A percentile compares a stretch with the other conserved stretches of the same genome.
phyloP scores from a whole-genome alignment of 805 yeast species.

The Brettanomyces anomalus region DNA sequence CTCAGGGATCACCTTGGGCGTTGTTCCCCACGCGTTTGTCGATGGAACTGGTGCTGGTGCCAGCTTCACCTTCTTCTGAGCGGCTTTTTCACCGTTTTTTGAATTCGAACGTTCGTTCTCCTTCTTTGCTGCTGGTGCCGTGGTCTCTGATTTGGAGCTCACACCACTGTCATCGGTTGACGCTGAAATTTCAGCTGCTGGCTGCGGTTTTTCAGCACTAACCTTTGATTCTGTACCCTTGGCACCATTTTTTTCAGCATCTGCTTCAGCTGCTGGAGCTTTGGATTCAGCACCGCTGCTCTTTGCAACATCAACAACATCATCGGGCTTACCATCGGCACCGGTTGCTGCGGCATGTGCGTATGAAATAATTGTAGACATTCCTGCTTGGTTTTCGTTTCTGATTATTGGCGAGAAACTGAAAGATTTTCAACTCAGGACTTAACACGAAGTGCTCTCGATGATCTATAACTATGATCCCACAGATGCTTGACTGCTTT shows the following conservation, averaged over 20 bases:
- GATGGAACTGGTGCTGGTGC: constrained; percentile 63
- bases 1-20: constrained; percentile 17
- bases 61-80: constrained; percentile 25
- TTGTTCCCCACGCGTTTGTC: constrained; percentile 51
- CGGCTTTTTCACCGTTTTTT: constrained; percentile 1
- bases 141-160: neutral
- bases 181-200: too few relatives aligned
- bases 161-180: too few relatives aligned
- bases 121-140: neutral
- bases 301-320: constrained; percentile 5
- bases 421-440: neutral
- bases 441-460: too few relatives aligned
- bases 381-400: constrained; percentile 1
- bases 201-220: too few relatives aligned
- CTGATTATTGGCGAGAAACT: neutral
- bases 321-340: constrained; percentile 3
- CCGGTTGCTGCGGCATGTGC: constrained; percentile 23
- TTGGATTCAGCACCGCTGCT: neutral
- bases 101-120: neutral
- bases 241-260: too few relatives aligned
- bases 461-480: too few relatives aligned
- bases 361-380: constrained; percentile 23
- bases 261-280: neutral
- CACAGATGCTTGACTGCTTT: too few relatives aligned
- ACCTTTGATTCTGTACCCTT: too few relatives aligned